Evolutionary conservation across 129 eudicot species (phyloP).

Genomic region (Oenanthe sinensis): DNA sequence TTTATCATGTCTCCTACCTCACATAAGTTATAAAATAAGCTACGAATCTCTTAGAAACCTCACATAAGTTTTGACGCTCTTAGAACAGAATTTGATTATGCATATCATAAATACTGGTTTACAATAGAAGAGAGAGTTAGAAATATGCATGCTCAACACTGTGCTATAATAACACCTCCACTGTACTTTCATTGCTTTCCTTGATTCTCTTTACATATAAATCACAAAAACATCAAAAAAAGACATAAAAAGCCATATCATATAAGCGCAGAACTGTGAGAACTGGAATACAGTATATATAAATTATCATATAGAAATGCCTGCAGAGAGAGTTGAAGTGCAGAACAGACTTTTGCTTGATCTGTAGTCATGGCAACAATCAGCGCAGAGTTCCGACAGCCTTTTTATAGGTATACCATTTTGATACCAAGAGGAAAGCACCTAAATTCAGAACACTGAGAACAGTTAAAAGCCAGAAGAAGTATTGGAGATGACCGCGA

Average conservation of each 20-base stretch:
- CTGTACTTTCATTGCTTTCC: neutral
- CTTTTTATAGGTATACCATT: slow-evolving; percentile 8
- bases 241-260: neutral
- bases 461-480: slow-evolving; percentile 35
- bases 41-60: too few species aligned
- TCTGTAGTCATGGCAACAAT: neutral
- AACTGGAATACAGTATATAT: neutral
- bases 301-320: neutral
- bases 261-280: neutral
- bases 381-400: neutral
- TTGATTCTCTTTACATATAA: neutral
- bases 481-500: slow-evolving; percentile 31
- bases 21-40: too few species aligned
- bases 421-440: slow-evolving; percentile 13
- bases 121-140: too few species aligned
- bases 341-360: slow-evolving; percentile 2
- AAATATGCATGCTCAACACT: too few species aligned
- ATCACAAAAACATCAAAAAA: neutral
- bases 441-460: slow-evolving; percentile 26
- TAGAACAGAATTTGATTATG: too few species aligned
- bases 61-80: too few species aligned
- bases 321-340: neutral
- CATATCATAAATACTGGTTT: too few species aligned
- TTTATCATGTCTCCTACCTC: too few species aligned
- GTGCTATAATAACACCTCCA: neutral